Percentiles rank a stretch among this genome's conserved stretches.
These are phyloP conservation scores for Fusarium sublunatum DNA, from an alignment of 2,329 filamentous ascomycete genomes.

Conservation along the genomic window DNA sequence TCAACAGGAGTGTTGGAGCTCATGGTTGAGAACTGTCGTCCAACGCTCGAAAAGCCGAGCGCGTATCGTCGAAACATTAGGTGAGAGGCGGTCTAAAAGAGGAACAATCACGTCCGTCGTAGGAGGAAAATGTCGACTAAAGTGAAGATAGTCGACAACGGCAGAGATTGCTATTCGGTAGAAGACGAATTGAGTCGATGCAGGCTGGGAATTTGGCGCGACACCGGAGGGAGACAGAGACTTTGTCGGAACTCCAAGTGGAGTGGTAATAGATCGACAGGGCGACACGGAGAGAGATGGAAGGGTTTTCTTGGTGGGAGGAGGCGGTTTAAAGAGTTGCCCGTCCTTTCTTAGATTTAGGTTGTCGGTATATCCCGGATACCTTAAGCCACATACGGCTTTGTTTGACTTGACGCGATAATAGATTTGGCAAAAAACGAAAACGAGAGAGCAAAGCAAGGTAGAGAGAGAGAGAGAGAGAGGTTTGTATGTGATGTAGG, in stretches of 20 bases:
- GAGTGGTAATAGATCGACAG: conserved; percentile 41
- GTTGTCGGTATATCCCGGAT: conserved; percentile 23
- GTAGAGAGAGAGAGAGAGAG: conserved; percentile 6
- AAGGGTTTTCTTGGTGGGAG: conserved; percentile 16
- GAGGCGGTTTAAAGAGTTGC: conserved; percentile 14
- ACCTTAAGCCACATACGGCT: conserved; percentile 17
- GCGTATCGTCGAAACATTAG: conserved; percentile 62
- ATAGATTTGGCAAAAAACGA: conserved; percentile 17
- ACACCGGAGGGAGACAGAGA: conserved; percentile 16
- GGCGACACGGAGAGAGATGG: conserved; percentile 28
- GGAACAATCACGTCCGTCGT: conserved; percentile 12
- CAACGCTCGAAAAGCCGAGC: conserved; percentile 65
- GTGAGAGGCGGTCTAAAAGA: conserved; percentile 38
- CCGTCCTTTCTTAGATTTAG: conserved; percentile 18
- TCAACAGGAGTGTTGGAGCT: conserved; percentile 82
- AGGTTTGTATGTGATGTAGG: background rate
- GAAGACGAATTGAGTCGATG: conserved; percentile 28
- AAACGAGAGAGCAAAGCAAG: conserved; percentile 5
- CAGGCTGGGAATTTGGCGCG: conserved; percentile 6
- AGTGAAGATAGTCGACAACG: conserved; percentile 21
- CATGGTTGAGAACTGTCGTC: conserved; percentile 61
- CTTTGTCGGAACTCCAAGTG: conserved; percentile 22
- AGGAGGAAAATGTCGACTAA: conserved; percentile 9
- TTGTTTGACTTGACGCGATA: conserved; percentile 25
- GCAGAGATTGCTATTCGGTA: conserved; percentile 1